phyloP scores from a whole-genome alignment of 192 early-diverging fungal species.

The Backusella macrospora region DNA sequence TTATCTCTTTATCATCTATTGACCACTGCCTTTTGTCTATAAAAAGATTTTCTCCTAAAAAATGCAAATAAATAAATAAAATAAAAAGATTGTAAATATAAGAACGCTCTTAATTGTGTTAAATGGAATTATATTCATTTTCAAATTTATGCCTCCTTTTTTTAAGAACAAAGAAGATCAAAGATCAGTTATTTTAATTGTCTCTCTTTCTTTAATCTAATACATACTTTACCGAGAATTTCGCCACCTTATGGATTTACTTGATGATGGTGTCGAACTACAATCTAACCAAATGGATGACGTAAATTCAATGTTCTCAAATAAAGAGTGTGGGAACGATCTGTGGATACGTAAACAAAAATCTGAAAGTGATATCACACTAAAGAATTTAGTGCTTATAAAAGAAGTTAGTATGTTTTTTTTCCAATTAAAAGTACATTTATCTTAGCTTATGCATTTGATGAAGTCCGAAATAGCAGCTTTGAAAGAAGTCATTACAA shows the following conservation, averaged over 20 bases:
- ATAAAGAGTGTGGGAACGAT: neutral
- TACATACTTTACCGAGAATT: neutral
- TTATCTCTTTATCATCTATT: neutral
- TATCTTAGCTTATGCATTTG: neutral
- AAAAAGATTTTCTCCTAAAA: conserved; percentile 3
- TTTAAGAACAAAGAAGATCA: neutral
- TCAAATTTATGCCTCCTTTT: neutral
- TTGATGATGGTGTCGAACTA: neutral
- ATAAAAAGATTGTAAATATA: neutral
- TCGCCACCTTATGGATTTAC: neutral
- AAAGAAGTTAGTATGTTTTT: neutral
- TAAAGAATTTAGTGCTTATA: neutral
- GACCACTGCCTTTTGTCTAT: neutral
- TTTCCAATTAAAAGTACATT: no score
- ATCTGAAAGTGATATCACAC: neutral
- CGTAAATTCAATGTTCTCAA: no score
- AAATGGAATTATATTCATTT: neutral
- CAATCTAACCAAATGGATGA: neutral
- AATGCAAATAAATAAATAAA: conserved; percentile 9
- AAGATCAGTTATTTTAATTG: neutral
- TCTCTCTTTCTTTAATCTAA: neutral
- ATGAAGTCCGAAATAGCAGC: conserved; percentile 20
- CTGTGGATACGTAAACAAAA: neutral
- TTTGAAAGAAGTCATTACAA: conserved; percentile 15
- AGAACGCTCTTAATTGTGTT: neutral